Percentiles rank a stretch among this genome's conserved stretches.
These are phyloP conservation scores for Penicillium sp. DNA, from an alignment of 2,329 filamentous ascomycete species.

Conservation along the genomic window DNA sequence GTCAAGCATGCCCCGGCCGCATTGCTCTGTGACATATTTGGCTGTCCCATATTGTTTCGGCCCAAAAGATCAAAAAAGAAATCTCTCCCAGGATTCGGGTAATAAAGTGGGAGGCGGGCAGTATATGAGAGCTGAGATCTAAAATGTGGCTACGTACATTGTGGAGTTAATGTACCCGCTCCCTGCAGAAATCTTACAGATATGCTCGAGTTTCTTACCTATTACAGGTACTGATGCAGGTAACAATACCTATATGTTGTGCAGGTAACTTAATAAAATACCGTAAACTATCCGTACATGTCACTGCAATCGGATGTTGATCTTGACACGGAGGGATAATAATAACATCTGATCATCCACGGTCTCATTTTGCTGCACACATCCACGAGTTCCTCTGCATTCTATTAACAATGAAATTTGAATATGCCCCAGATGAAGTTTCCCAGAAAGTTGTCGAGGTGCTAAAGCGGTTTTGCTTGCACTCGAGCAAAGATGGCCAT, in stretches of 20 bases:
- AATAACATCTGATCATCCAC: not conserved
- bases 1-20: not conserved
- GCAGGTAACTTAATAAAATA: not conserved
- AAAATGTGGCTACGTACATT: not conserved
- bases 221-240: not conserved
- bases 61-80: not conserved
- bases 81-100: not conserved
- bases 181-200: not conserved
- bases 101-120: not conserved
- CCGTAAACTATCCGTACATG: not conserved
- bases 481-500: not conserved
- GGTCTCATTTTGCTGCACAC: not conserved
- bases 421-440: conserved; percentile 3
- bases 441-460: not conserved
- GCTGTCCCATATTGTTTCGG: not conserved
- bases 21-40: not conserved
- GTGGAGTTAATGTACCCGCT: not conserved
- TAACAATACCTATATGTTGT: not conserved
- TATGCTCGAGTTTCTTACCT: not conserved
- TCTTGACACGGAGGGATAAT: not conserved
- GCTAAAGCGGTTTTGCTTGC: conserved; percentile 2
- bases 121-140: not conserved
- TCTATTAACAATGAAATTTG: conserved; percentile 1
- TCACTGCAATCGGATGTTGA: not conserved
- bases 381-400: not conserved